These are phyloP conservation scores for Ceratobasidium sp. DNA, from an alignment of 1,284 basidiomycete species.

Conservation along the genomic window DNA sequence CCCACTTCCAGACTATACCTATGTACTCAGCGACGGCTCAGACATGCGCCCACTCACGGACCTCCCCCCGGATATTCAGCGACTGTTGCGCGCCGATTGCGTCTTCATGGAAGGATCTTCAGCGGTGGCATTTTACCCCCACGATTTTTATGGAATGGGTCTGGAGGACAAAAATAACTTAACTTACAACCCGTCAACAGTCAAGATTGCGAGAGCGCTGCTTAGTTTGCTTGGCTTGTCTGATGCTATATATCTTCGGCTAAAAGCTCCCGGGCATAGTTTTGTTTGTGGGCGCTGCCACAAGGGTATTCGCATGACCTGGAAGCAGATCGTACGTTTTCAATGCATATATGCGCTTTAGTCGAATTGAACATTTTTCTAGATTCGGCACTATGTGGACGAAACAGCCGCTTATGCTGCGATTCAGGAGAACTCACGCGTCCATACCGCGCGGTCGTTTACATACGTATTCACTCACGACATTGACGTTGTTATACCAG, in stretches of 20 bases:
- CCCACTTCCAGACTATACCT: not conserved
- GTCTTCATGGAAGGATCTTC: not conserved
- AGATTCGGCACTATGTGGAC: constrained; percentile 12
- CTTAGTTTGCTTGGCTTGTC: not conserved
- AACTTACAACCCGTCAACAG: not conserved
- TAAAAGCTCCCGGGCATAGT: constrained; percentile 2
- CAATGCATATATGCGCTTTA: not conserved
- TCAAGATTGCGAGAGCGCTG: not conserved
- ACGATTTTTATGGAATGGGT: not conserved
- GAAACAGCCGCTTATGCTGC: not conserved
- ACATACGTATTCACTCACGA: constrained; percentile 5
- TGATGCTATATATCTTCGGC: constrained; percentile 3
- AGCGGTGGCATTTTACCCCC: not conserved
- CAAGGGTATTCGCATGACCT: not conserved
- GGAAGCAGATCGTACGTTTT: constrained; percentile 12
- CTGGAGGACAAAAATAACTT: not conserved
- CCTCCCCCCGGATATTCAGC: not conserved
- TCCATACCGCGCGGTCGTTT: not conserved
- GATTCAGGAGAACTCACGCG: not conserved
- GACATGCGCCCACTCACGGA: not conserved
- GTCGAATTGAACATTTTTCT: not conserved
- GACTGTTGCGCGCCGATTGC: constrained; percentile 4
- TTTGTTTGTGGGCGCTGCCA: constrained; percentile 17
- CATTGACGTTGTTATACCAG: not conserved
- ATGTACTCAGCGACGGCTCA: not conserved